Conservation (phyloP, 2,329 filamentous ascomycete genomes). For the Beauveria varroae region DNA sequence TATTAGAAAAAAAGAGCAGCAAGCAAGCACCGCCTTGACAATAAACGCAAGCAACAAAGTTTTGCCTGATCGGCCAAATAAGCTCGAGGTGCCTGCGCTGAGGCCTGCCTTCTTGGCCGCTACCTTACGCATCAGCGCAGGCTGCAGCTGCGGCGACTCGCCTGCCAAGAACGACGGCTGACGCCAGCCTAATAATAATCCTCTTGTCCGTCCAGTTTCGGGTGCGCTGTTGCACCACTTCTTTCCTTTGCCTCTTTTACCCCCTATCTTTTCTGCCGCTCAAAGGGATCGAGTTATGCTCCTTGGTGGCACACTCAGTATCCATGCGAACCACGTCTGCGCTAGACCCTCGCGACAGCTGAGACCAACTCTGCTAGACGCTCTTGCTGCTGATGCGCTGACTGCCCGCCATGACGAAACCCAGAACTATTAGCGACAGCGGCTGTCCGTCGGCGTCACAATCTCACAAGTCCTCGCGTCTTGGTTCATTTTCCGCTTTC, state of each 20-base stretch:
- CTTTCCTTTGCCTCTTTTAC: not conserved
- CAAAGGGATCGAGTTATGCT: not conserved
- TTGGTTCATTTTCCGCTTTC: slow-evolving; percentile 3
- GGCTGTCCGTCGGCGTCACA: not conserved
- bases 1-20: not conserved
- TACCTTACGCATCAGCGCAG: not conserved
- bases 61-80: not conserved
- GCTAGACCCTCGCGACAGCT: not conserved
- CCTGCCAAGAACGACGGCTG: slow-evolving; percentile 3
- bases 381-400: not conserved
- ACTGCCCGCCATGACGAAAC: slow-evolving; percentile 1
- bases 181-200: not conserved
- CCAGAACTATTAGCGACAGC: slow-evolving; percentile 9
- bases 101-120: not conserved
- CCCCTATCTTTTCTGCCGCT: not conserved
- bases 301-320: not conserved
- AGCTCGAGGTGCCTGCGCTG: not conserved
- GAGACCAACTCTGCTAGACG: not conserved
- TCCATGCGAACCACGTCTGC: not conserved
- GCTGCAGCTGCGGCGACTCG: slow-evolving; percentile 1
- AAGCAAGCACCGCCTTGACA: not conserved
- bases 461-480: not conserved
- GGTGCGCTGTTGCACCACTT: not conserved
- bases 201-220: not conserved
- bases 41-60: not conserved